These are phyloP conservation scores for Beauveria pseudobassiana DNA, from an alignment of 2,329 filamentous ascomycete genomes.

Conservation along the genomic window DNA sequence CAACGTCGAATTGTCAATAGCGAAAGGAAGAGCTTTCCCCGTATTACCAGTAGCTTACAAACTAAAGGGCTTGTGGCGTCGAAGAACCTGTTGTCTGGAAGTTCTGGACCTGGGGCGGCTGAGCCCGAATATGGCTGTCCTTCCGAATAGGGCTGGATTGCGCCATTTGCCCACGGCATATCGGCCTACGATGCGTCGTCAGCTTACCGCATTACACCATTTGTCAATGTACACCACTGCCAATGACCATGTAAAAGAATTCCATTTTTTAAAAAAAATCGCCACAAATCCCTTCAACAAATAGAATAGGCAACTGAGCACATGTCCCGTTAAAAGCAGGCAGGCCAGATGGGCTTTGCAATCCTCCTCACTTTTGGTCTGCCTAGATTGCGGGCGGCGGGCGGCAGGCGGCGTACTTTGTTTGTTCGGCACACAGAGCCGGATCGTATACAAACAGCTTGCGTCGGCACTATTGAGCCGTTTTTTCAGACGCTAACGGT, in stretches of 20 bases:
- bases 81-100: too few relatives aligned
- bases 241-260: too few relatives aligned
- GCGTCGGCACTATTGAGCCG: not conserved
- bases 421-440: too few relatives aligned
- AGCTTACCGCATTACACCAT: not conserved
- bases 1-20: not conserved
- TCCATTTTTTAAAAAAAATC: not conserved
- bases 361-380: not conserved
- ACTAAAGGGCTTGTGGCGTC: not conserved
- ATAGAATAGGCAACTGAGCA: not conserved
- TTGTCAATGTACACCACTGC: too few relatives aligned
- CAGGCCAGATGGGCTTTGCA: not conserved
- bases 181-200: not conserved
- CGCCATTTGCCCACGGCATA: not conserved
- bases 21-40: not conserved
- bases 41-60: too few relatives aligned
- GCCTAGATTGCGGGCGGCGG: too few relatives aligned
- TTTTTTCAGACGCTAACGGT: not conserved
- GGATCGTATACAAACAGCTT: too few relatives aligned
- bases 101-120: not conserved
- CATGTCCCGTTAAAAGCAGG: not conserved
- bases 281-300: not conserved
- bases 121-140: not conserved
- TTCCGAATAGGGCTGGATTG: conserved; percentile 1
- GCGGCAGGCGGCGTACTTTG: too few relatives aligned